A percentile compares a stretch with the other conserved stretches of the same genome.
These are phyloP conservation scores for Handroanthus guayacan DNA, from an alignment of 257 asterid genomes.

Conservation along the genomic window DNA sequence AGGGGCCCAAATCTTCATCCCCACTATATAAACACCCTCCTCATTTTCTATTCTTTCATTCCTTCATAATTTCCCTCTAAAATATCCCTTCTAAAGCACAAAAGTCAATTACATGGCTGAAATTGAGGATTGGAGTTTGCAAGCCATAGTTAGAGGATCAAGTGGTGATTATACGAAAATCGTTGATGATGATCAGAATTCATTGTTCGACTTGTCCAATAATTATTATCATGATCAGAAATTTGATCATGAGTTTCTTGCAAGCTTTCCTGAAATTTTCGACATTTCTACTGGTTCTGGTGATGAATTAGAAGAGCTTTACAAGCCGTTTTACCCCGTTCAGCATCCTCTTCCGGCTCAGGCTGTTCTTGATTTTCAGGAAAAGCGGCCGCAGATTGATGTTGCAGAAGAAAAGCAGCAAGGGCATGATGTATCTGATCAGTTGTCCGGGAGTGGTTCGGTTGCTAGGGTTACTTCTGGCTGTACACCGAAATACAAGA, in stretches of 20 bases:
- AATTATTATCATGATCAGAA: constrained; percentile 4
- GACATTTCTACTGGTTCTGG: constrained; percentile 38
- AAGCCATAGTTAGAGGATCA: constrained; percentile 63
- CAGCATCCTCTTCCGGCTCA: constrained; percentile 37
- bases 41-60: constrained; percentile 32
- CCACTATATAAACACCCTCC: constrained; percentile 41
- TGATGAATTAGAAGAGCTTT: constrained; percentile 72
- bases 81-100: neutral
- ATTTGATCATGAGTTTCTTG: constrained; percentile 36
- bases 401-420: constrained; percentile 28
- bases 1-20: neutral
- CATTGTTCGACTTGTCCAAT: neutral
- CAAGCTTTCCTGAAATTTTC: constrained; percentile 46
- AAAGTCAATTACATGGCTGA: constrained; percentile 49
- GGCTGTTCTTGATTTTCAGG: constrained; percentile 36
- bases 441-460: constrained; percentile 37
- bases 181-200: constrained; percentile 20
- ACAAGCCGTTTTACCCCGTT: constrained; percentile 71
- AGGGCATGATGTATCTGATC: constrained; percentile 32
- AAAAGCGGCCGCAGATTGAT: constrained; percentile 26
- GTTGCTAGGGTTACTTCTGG: constrained; percentile 32
- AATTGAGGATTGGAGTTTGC: constrained; percentile 71
- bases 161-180: constrained; percentile 47
- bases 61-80: constrained; percentile 1
- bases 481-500: constrained; percentile 71